Base-by-base conservation (phyloP, 2,329 filamentous ascomycete species). In the Teratosphaeria viscida region DNA sequence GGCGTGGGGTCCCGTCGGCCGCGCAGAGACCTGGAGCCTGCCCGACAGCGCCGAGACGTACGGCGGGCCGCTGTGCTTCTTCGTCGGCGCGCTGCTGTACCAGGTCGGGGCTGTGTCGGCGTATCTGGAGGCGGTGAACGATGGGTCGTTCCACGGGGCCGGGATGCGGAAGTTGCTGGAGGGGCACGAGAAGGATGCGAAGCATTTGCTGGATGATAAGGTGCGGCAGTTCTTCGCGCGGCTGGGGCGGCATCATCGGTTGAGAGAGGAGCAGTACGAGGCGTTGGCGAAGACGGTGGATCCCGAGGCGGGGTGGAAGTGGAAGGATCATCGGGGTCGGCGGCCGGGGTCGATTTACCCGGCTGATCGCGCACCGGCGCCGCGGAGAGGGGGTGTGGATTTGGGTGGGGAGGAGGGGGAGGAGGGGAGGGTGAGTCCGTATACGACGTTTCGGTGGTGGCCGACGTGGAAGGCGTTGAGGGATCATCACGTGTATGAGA, bases 61-160 rank as follows among this genome's bases (percentile, higher is more conserved):
- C 52, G 64, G 64, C 55, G 65, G 62, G 10, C 60, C 64, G 3
- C 39, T 68, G 52, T 56, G 52, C 3, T 68, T 67, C 60, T 69
- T 70, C 59, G 59, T 71, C 37, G 68, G 68, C 2, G 65, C 65
- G 0, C 52, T 69, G 1, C 63, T 68, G 57, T 71, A 66, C 54
- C 68, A 71, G 49, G 52, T 69, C 19, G 68, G 68, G 11, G 68
- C 68, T 0, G 63, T 67, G 3, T 59, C 63, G 12, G 66, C 68
- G 19, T 71, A 70, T 58, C 59, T 71, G 1, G 68, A 70, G 60
- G 68, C 68, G 3, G 68, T 71, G 26, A 71, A 71, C 39, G 66
- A 70, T 53, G 68, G 67, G 6, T 68, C 64, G 0, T 68, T 69
- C 52, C 66, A 65, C 43, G 68, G 68, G 53, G 59, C 63, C 1